phyloP scores from a whole-genome alignment of 1,139 yeast genomes.

The Taiozyma sp. region DNA sequence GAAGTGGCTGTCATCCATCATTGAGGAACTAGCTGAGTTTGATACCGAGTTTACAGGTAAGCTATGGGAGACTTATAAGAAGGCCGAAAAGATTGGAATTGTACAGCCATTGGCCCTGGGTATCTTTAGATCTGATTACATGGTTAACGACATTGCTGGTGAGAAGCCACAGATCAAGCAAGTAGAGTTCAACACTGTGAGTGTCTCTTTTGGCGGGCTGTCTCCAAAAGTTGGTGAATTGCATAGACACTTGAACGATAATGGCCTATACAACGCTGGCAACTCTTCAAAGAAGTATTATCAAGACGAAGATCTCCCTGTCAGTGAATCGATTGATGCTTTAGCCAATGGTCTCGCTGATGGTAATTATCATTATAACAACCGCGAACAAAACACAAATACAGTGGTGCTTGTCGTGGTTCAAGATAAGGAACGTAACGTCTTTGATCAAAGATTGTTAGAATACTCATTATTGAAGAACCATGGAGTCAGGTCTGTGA shows the following conservation, averaged over 20 bases:
- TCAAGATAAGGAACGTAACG: constrained; percentile 83
- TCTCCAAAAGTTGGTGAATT: constrained; percentile 75
- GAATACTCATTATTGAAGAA: constrained; percentile 64
- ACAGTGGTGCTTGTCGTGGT: constrained; percentile 74
- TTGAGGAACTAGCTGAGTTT: constrained; percentile 48
- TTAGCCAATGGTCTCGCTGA: constrained; percentile 69
- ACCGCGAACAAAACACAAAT: constrained; percentile 21
- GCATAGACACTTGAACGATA: constrained; percentile 59
- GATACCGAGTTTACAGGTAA: constrained; percentile 83
- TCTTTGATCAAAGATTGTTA: constrained; percentile 83
- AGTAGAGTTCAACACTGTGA: constrained; percentile 92
- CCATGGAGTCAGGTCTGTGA: constrained; percentile 53
- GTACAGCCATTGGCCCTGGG: constrained; percentile 77
- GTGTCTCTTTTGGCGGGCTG: constrained; percentile 92
- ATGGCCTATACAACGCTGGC: constrained; percentile 45
- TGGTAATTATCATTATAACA: constrained; percentile 55
- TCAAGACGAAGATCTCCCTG: constrained; percentile 50
- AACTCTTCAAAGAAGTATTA: constrained; percentile 36
- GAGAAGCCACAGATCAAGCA: constrained; percentile 60
- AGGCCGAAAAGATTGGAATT: constrained; percentile 44
- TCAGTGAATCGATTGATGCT: constrained; percentile 56
- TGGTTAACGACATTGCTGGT: constrained; percentile 51
- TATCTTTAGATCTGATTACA: constrained; percentile 85
- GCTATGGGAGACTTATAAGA: constrained; percentile 54
- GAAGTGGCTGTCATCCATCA: constrained; percentile 57